phyloP scores from a whole-genome alignment of 768 basidiomycete species.

The Chalciporus pseudorubinellus region DNA sequence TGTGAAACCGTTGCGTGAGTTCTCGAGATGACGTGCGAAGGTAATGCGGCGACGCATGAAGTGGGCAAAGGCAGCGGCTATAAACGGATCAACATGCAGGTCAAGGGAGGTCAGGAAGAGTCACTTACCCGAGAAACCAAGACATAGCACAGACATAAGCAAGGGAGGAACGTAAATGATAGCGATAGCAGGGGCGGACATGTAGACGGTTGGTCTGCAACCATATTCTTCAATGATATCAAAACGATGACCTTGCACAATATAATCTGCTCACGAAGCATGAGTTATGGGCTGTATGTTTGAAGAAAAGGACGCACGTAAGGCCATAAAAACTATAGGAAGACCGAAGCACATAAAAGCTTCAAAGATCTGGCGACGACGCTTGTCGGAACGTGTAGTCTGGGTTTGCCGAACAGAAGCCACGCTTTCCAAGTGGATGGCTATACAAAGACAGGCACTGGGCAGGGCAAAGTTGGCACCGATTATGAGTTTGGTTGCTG shows the following conservation, averaged over 20 bases:
- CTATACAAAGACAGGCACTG: constrained; percentile 27
- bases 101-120: not conserved
- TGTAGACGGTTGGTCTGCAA: constrained; percentile 37
- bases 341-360: constrained; percentile 38
- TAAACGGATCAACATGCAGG: constrained; percentile 11
- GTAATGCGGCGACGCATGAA: constrained; percentile 44
- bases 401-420: constrained; percentile 29
- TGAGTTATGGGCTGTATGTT: not conserved
- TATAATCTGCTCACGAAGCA: constrained; percentile 30
- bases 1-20: constrained; percentile 12
- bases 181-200: constrained; percentile 33
- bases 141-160: constrained; percentile 29
- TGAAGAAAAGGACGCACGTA: constrained; percentile 31
- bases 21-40: constrained; percentile 44
- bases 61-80: constrained; percentile 34
- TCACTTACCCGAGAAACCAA: constrained; percentile 40
- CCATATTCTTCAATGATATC: constrained; percentile 49
- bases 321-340: constrained; percentile 42
- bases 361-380: constrained; percentile 35
- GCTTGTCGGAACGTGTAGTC: constrained; percentile 21
- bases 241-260: constrained; percentile 50
- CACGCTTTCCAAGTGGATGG: constrained; percentile 30
- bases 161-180: constrained; percentile 39
- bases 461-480: constrained; percentile 28
- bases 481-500: constrained; percentile 31